These are phyloP conservation scores for Aspergillus pseudotamarii DNA, from an alignment of 2,329 filamentous ascomycete species.

Conservation along the genomic window DNA sequence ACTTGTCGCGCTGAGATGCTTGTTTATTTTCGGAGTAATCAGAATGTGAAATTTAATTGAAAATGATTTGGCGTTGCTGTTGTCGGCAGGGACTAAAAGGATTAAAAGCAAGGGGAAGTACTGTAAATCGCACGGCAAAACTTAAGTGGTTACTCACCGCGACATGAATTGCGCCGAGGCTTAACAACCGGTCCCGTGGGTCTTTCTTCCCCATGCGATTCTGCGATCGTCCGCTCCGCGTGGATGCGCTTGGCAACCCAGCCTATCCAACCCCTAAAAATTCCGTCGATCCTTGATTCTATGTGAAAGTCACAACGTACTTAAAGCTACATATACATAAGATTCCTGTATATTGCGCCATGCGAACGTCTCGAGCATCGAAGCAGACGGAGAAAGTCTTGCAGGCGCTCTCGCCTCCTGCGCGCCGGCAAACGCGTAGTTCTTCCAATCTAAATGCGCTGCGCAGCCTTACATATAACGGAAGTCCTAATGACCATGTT, in stretches of 20 bases:
- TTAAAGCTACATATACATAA: background rate
- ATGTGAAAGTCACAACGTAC: slow-evolving; percentile 23
- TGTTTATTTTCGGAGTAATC: background rate
- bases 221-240: background rate
- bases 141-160: background rate
- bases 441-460: slow-evolving; percentile 28
- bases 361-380: slow-evolving; percentile 63
- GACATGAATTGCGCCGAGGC: background rate
- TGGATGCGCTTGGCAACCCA: slow-evolving; percentile 1
- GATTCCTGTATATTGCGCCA: slow-evolving; percentile 30
- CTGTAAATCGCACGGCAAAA: background rate
- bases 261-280: background rate
- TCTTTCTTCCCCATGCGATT: slow-evolving; percentile 1
- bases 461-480: slow-evolving; percentile 31
- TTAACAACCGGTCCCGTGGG: background rate
- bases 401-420: slow-evolving; percentile 46
- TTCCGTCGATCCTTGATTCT: slow-evolving; percentile 13
- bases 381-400: slow-evolving; percentile 62
- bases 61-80: background rate
- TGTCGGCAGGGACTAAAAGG: slow-evolving; percentile 7
- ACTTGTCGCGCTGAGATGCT: background rate
- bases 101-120: slow-evolving; percentile 4
- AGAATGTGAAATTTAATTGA: background rate
- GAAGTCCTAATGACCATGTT: slow-evolving; percentile 15
- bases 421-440: slow-evolving; percentile 51